phyloP scores from a whole-genome alignment of 768 basidiomycete genomes.

The Lactarius hengduanensis region DNA sequence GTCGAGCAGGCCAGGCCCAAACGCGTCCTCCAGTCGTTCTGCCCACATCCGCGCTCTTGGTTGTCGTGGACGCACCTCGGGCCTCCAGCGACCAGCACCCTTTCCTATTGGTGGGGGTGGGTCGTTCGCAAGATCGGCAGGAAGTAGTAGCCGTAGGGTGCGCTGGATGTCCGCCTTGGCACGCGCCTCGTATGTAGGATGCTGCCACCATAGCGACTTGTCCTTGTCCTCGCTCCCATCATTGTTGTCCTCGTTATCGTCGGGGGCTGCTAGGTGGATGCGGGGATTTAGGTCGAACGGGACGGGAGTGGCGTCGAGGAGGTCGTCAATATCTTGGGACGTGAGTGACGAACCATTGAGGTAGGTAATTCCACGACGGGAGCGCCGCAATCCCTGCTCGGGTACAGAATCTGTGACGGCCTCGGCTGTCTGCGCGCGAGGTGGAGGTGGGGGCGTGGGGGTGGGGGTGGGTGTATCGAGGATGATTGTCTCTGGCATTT shows the following conservation, averaged over 20 bases:
- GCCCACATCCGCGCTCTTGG: constrained; percentile 19
- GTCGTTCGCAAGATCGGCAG: constrained; percentile 13
- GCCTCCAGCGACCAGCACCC: constrained; percentile 2
- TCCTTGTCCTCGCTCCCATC: background rate
- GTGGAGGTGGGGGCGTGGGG: background rate
- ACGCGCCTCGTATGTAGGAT: constrained; percentile 18
- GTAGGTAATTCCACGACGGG: constrained; percentile 3
- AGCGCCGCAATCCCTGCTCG: constrained; percentile 8
- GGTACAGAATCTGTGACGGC: background rate
- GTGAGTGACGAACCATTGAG: background rate
- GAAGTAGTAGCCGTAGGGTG: constrained; percentile 16
- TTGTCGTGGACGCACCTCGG: constrained; percentile 16
- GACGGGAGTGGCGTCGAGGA: constrained; percentile 14
- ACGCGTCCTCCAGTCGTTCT: constrained; percentile 23
- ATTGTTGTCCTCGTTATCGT: background rate
- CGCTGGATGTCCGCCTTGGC: constrained; percentile 24
- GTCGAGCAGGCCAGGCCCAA: constrained; percentile 23
- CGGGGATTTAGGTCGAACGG: constrained; percentile 11
- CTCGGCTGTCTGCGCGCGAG: background rate
- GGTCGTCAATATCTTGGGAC: constrained; percentile 6
- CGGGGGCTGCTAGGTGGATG: background rate
- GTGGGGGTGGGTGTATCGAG: background rate
- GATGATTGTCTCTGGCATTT: background rate
- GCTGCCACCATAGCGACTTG: constrained; percentile 17
- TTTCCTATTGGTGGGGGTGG: background rate